Conservation (phyloP, 1,284 basidiomycete genomes). For the Rhodotorula sp. region DNA sequence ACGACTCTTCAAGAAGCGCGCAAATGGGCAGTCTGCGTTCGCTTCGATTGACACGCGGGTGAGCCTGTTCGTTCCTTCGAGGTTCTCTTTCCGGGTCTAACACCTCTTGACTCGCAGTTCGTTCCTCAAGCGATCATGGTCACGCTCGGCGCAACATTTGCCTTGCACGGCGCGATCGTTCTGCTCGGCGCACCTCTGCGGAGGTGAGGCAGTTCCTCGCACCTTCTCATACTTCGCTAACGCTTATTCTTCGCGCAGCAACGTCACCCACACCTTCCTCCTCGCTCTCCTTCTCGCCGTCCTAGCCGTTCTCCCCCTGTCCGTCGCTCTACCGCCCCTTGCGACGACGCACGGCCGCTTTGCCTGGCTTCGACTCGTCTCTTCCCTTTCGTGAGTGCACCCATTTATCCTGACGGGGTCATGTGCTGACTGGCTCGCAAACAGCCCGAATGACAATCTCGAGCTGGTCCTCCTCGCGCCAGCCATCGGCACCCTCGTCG, state of each 20-base stretch:
- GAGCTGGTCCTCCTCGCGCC: conserved; percentile 80
- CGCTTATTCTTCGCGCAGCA: conserved; percentile 47
- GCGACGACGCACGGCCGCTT: conserved; percentile 42
- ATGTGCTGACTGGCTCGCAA: background rate
- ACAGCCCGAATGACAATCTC: conserved; percentile 62
- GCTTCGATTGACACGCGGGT: conserved; percentile 14
- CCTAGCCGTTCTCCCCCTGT: conserved; percentile 66
- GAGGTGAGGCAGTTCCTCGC: conserved; percentile 52
- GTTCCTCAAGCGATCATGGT: conserved; percentile 54
- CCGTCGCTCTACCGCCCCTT: conserved; percentile 53
- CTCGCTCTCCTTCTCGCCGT: conserved; percentile 67
- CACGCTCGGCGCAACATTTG: conserved; percentile 57
- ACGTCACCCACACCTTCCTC: conserved; percentile 57
- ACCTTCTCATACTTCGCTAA: conserved; percentile 21
- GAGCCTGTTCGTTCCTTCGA: background rate
- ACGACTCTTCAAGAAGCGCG: conserved; percentile 2
- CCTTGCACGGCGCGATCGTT: conserved; percentile 57
- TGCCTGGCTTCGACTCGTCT: conserved; percentile 71
- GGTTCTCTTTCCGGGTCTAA: background rate
- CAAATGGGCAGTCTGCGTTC: background rate
- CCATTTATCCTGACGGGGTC: background rate
- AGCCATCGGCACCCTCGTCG: conserved; percentile 65
- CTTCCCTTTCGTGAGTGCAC: conserved; percentile 62
- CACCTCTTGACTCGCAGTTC: conserved; percentile 11
- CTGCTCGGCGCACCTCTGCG: conserved; percentile 72